phyloP scores from a whole-genome alignment of 495 filamentous ascomycete species.

The Chaetomium cochliodes region DNA sequence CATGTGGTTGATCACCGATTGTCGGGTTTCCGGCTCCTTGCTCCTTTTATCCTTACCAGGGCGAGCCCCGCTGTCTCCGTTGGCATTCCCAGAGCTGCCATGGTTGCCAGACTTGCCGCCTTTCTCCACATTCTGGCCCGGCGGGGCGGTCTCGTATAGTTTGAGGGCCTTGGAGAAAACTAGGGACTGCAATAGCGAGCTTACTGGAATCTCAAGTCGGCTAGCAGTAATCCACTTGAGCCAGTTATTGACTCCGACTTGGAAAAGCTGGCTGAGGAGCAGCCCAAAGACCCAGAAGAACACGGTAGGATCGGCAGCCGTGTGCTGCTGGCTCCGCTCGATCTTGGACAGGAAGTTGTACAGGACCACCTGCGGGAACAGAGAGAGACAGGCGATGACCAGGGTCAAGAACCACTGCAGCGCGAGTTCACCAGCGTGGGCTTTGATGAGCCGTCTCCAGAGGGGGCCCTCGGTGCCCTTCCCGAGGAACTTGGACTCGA shows the following conservation, averaged over 20 bases:
- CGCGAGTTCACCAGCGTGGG: conserved; percentile 46
- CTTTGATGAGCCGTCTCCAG: conserved; percentile 55
- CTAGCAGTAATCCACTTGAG: conserved; percentile 60
- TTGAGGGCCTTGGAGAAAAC: conserved; percentile 68
- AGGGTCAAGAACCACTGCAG: conserved; percentile 52
- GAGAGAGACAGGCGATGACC: conserved; percentile 50
- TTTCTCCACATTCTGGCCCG: conserved; percentile 41
- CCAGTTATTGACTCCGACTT: conserved; percentile 54
- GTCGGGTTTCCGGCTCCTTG: conserved; percentile 23
- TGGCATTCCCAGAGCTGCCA: background rate
- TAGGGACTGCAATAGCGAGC: conserved; percentile 60
- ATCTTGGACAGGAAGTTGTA: conserved; percentile 57
- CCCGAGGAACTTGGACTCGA: conserved; percentile 45
- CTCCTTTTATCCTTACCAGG: conserved; percentile 18
- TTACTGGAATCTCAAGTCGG: conserved; percentile 57
- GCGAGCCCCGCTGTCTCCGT: background rate
- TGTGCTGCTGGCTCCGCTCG: conserved; percentile 46
- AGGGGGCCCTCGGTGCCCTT: conserved; percentile 45
- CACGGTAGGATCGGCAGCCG: conserved; percentile 34
- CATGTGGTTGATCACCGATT: conserved; percentile 43
- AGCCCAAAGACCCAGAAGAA: conserved; percentile 60
- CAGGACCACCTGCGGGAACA: conserved; percentile 62
- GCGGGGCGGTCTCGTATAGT: conserved; percentile 64
- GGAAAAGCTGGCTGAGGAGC: conserved; percentile 50
- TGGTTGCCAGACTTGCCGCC: background rate